Evolutionary conservation across 495 filamentous ascomycete genomes (phyloP), one percentile per base, ranked within the genome.

Genomic region (Darksidea phi): DNA sequence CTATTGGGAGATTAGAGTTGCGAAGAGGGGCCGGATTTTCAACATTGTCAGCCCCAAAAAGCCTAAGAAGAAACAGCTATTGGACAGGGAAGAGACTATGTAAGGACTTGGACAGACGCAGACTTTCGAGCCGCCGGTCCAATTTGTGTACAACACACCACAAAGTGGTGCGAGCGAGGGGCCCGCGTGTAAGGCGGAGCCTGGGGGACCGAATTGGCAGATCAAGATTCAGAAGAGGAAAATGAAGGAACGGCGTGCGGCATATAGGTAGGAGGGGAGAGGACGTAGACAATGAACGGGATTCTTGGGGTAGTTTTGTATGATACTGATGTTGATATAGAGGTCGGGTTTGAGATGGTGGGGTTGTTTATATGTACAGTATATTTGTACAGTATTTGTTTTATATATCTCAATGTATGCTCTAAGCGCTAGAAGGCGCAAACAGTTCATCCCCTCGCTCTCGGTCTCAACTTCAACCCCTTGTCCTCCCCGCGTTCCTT

Each of bases 1-100:
- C 63, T 71, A 47, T 74, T 81, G 10, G 64, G 81, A 80, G 69
- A 70, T 80, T 6, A 75, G 85, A 67, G 68, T 82, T 2, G 77
- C 80, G 2, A 75, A 70, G 61, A 78, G 72, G 1, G 83, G 84
- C 28, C 80, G 72, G 71, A 67, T 80, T 15, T 74, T 86, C 10
- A 86, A 84, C 68, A 83, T 86, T 79, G 77, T 86, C 26, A 49
- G 84, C 23, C 61, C 58, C 36, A 47, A 51, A 37, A 47, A n/a
- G n/a, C n/a, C n/a, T n/a, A n/a, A 12, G 41, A 41, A 34, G 52
- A 41, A 58, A 32, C 46, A 46, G 38, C 45, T 55, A 25, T 25
- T 41, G 53, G 32, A 7, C 6, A 28, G 32, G 4, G 20, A 41
- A 45, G 41, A 59, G 32, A 10, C 28, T 3, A 32, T 10, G 4